Evolutionary conservation across 208 protist genomes (phyloP), one percentile per base, ranked within the genome.

Genomic region (Leishmania aethiopica): DNA sequence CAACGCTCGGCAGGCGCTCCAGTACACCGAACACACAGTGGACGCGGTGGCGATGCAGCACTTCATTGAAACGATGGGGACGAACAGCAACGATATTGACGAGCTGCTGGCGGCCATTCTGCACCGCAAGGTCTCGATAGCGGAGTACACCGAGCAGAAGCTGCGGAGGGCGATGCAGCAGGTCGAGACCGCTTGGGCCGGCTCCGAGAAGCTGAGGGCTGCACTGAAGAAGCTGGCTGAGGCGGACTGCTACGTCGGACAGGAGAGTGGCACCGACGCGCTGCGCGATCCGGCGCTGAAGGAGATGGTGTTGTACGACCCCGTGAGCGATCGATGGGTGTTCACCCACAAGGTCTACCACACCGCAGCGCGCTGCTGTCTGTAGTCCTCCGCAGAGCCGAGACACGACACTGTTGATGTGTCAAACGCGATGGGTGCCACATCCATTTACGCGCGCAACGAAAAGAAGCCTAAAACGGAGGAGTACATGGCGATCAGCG

Each of bases 271-370:
- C 42, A 83, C 83, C 19, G 86, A 88, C 86, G 81, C 81, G 81
- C 73, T 91, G 81, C 82, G 89, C 59, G 64, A 91, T 67, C 73
- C 87, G 81, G 45, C 79, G 85, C 37, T 96, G 67, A 83, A 82
- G 35, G 93, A 94, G 42, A 94, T 96, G 49, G 90, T 96, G 11
- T 78, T 96, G 66, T 96, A 96, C 89, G 91, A 96, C 75, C 88
- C 93, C 3, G 86, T 96, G 64, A 79, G 88, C 32, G 93, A 96
- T 85, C 83, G 83, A 19, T 96, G 93, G 93, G 82, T 94, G 15
- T 96, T 96, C 75, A 76, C 83, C 5, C 81, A 87, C 79, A 92
- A 95, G 71, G 88, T 93, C 3, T 89, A 91, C 60, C 93, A 96
- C 77, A 95, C 93, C 4, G 93, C 93, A 13, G 89, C 87, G 59